These are phyloP conservation scores for Fusarium sp. DNA, from an alignment of 2,329 filamentous ascomycete genomes.

Conservation along the genomic window DNA sequence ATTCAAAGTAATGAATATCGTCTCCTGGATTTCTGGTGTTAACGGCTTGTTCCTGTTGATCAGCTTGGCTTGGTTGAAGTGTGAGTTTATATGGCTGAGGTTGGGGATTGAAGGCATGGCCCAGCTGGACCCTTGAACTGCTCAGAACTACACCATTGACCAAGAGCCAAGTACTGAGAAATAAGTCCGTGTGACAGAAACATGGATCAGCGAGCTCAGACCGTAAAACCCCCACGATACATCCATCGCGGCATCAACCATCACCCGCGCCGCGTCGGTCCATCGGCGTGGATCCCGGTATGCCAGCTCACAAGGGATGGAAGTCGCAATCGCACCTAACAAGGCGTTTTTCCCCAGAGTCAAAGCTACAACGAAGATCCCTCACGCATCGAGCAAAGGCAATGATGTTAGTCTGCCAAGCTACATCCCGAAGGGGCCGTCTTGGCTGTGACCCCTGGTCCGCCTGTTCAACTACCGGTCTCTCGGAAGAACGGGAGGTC, in stretches of 20 bases:
- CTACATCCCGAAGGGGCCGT: constrained; percentile 2
- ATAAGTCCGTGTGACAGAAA: not conserved
- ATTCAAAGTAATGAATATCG: constrained; percentile 29
- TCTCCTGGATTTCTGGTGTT: not conserved
- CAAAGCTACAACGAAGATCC: constrained; percentile 21
- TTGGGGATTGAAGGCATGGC: not conserved
- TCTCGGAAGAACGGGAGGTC: constrained; percentile 1
- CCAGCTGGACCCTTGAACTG: not conserved
- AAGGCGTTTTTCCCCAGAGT: constrained; percentile 18
- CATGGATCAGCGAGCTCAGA: not conserved
- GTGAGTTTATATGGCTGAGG: not conserved
- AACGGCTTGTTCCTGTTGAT: constrained; percentile 19
- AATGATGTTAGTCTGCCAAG: not conserved
- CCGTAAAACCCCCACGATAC: not conserved
- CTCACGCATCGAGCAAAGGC: constrained; percentile 7
- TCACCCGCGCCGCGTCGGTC: constrained; percentile 11
- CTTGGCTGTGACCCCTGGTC: not conserved
- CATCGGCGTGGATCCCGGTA: constrained; percentile 27
- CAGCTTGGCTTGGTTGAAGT: not conserved
- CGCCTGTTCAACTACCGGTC: not conserved
- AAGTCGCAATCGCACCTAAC: constrained; percentile 36
- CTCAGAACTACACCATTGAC: not conserved
- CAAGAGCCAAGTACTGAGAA: not conserved
- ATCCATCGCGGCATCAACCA: not conserved
- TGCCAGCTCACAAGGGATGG: constrained; percentile 5